Base-by-base conservation (phyloP, 1,284 basidiomycete species). In the Meira miltonrushii region DNA sequence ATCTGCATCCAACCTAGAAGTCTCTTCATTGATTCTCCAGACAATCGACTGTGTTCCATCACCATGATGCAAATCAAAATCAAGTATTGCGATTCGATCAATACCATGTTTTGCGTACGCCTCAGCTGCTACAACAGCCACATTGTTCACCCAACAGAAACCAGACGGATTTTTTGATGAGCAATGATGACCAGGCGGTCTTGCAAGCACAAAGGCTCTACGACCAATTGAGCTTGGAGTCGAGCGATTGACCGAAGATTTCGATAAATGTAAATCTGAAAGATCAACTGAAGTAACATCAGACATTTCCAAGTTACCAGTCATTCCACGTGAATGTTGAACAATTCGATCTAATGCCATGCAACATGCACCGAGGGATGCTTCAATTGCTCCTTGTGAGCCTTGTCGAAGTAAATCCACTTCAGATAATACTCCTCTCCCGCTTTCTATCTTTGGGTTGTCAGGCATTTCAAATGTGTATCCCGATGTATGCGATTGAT, bases 41-140 rank as follows among this genome's bases (percentile, higher is more conserved):
- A 84, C 85, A 25, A 96, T 86, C 1, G 90, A 86, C 74, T 96
- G 92, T 0, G 92, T 95, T 1, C 94, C 94, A 73, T 97, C 94
- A 33, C 78, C 66, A 71, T 95, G 92, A 79, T 96, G 92, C 6
- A 96, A 81, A 79, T 97, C 93, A 63, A 96, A 92, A 73, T 97
- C 94, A 48, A 96, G 84, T 53, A 97, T 88, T 39, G 94, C 84
- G 0, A 90, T 83, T 28, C 90, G 85, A 49, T 88, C 86, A 54
- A 95, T 83, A 5, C 84, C 84, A 71, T 96, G 87, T 53, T 85
- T 81, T 2, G 92, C 79, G 77, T 96, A 87, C 89, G 90, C 93
- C 76, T 96, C 90, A 17, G 92, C 89, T 23, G 92, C 90, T 0
- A 85, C 92, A 2, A 97, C 85, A 1, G 88, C 86, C 0, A 93